Conservation (phyloP, 306 rosid species). For the Sesbania bispinosa region DNA sequence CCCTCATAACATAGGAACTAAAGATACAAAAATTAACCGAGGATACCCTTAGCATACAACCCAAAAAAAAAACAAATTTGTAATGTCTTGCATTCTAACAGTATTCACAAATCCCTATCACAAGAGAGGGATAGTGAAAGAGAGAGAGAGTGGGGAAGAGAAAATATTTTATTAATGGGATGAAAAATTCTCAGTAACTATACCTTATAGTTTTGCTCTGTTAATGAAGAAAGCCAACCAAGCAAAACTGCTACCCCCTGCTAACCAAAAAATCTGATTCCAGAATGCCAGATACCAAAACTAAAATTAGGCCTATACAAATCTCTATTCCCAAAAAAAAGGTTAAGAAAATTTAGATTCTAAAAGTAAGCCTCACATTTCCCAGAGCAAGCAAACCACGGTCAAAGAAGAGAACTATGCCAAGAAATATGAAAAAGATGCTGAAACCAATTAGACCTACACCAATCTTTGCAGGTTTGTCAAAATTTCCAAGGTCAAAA, state of each 20-base stretch:
- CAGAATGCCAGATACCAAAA: slow-evolving; percentile 10
- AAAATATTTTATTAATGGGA: not conserved
- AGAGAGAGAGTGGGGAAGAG: not conserved
- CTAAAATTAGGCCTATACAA: not conserved
- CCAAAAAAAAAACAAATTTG: not conserved
- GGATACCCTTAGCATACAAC: not conserved
- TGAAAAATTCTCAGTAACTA: not conserved
- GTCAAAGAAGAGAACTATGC: slow-evolving; percentile 78
- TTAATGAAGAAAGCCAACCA: slow-evolving; percentile 77
- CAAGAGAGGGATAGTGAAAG: not conserved
- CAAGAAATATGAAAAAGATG: slow-evolving; percentile 69
- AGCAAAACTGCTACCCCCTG: slow-evolving; percentile 81
- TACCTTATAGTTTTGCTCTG: slow-evolving; percentile 77
- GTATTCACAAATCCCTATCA: not conserved
- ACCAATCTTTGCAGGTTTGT: slow-evolving; percentile 65
- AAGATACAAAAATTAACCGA: not conserved
- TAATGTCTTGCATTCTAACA: not conserved
- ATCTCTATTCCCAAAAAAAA: not conserved
- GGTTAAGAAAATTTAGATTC: not conserved
- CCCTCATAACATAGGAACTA: no score
- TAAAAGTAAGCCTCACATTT: slow-evolving; percentile 52
- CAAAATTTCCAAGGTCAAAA: slow-evolving; percentile 20
- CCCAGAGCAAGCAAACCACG: slow-evolving; percentile 91
- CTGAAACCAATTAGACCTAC: slow-evolving; percentile 90
- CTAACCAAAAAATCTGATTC: slow-evolving; percentile 73